phyloP scores from a whole-genome alignment of 2,329 filamentous ascomycete genomes.

The Fusarium sp. region DNA sequence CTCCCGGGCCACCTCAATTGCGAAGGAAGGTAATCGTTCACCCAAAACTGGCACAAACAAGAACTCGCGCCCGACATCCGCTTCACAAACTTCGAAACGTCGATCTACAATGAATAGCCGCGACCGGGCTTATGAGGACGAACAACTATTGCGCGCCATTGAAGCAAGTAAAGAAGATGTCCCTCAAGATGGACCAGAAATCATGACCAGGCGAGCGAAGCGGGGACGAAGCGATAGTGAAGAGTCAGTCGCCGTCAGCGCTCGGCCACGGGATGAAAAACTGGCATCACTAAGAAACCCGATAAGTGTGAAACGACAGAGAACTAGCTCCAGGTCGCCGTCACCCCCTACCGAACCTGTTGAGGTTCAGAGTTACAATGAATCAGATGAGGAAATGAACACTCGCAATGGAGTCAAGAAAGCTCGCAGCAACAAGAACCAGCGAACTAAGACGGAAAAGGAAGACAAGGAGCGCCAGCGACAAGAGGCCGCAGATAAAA shows the following conservation, averaged over 20 bases:
- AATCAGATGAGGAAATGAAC: conserved; percentile 78
- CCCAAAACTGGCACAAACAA: conserved; percentile 72
- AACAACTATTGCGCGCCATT: conserved; percentile 87
- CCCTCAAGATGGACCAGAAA: conserved; percentile 62
- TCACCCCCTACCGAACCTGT: conserved; percentile 64
- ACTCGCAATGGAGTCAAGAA: conserved; percentile 69
- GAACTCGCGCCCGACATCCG: conserved; percentile 65
- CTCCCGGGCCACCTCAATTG: conserved; percentile 73
- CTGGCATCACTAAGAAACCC: conserved; percentile 68
- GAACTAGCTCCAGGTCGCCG: conserved; percentile 81
- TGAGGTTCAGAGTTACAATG: conserved; percentile 66
- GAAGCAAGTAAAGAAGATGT: conserved; percentile 93
- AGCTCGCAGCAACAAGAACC: conserved; percentile 69
- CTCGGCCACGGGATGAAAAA: conserved; percentile 37
- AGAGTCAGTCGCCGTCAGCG: conserved; percentile 74
- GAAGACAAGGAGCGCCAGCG: conserved; percentile 82
- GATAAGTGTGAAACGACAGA: conserved; percentile 81
- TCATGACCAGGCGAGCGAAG: conserved; percentile 77
- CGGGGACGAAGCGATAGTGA: conserved; percentile 90
- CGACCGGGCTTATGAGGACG: conserved; percentile 94
- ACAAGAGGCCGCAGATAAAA: conserved; percentile 80
- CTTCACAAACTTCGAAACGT: conserved; percentile 74
- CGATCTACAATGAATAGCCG: conserved; percentile 98
- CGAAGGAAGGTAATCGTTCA: conserved; percentile 62
- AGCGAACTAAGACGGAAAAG: conserved; percentile 73